These are phyloP conservation scores for Xylariaceae sp. DNA, from an alignment of 2,329 filamentous ascomycete species.

Conservation along the genomic window DNA sequence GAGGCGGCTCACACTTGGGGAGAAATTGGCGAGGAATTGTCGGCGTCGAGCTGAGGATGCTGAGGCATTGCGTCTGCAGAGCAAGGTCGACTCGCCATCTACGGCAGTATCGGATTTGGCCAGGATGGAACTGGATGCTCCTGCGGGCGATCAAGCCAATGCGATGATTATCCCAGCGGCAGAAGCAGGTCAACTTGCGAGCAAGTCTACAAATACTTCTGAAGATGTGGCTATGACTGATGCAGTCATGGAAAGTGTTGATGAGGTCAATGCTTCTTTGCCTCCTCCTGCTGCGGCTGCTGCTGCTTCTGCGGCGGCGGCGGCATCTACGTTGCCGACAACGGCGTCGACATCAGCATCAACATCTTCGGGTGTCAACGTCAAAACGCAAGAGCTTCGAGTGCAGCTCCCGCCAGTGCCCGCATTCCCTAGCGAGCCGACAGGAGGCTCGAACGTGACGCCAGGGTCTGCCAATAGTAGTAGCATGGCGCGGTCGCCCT, in stretches of 20 bases:
- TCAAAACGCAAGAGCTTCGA: conserved; percentile 30
- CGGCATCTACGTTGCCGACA: neutral
- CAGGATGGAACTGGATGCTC: conserved; percentile 39
- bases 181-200: conserved; percentile 8
- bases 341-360: neutral
- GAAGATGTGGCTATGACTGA: conserved; percentile 32
- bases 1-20: conserved; percentile 36
- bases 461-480: conserved; percentile 43
- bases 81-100: conserved; percentile 26
- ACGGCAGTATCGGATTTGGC: conserved; percentile 31
- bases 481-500: conserved; percentile 46
- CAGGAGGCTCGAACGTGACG: conserved; percentile 37
- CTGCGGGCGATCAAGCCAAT: conserved; percentile 28
- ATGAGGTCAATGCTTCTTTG: too few species aligned
- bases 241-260: conserved; percentile 11
- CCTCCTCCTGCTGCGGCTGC: conserved; percentile 25
- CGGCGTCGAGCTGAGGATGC: conserved; percentile 35
- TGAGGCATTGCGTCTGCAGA: conserved; percentile 35
- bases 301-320: conserved; percentile 6
- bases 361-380: conserved; percentile 15
- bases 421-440: conserved; percentile 40
- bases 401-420: conserved; percentile 56
- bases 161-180: conserved; percentile 5
- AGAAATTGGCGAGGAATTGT: too few species aligned
- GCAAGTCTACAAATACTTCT: conserved; percentile 3